Percentiles rank a stretch among this genome's conserved stretches.
These are phyloP conservation scores for Cystobasidium pallidum DNA, from an alignment of 1,284 basidiomycete species.

Conservation along the genomic window DNA sequence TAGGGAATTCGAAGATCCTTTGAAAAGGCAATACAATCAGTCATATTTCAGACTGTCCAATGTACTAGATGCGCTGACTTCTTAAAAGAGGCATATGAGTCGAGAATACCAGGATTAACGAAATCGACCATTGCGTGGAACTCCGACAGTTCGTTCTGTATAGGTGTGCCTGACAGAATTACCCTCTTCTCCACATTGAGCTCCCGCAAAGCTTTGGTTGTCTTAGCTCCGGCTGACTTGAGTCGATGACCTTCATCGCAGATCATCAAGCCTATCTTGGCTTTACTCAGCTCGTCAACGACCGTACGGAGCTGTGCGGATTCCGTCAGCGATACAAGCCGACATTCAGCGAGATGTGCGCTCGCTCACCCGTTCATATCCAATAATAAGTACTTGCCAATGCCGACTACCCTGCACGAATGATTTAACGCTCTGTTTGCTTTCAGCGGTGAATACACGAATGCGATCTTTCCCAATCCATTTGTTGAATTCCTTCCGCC, in stretches of 20 bases:
- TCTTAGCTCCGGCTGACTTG: slow-evolving; percentile 91
- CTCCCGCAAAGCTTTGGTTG: slow-evolving; percentile 75
- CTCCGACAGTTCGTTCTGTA: slow-evolving; percentile 90
- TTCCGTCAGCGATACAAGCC: background rate
- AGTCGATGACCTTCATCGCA: slow-evolving; percentile 97
- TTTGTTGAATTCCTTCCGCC: slow-evolving; percentile 93
- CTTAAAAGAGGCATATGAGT: slow-evolving; percentile 53
- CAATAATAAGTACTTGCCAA: slow-evolving; percentile 85
- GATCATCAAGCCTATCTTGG: slow-evolving; percentile 87
- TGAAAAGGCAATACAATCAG: slow-evolving; percentile 70
- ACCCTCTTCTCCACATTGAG: slow-evolving; percentile 47
- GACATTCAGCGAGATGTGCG: background rate
- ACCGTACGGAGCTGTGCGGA: slow-evolving; percentile 48
- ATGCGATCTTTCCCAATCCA: slow-evolving; percentile 73
- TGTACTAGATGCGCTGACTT: slow-evolving; percentile 16
- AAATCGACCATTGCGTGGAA: slow-evolving; percentile 97
- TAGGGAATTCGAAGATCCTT: slow-evolving; percentile 83
- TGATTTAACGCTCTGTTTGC: slow-evolving; percentile 9
- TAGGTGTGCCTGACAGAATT: slow-evolving; percentile 94
- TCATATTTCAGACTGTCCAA: slow-evolving; percentile 58
- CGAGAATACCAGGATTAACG: slow-evolving; percentile 86
- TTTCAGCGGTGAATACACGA: slow-evolving; percentile 15
- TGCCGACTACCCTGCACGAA: slow-evolving; percentile 57
- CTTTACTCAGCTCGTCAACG: slow-evolving; percentile 60
- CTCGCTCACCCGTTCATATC: slow-evolving; percentile 82